A percentile compares a stretch with the other conserved stretches of the same genome.
These are phyloP conservation scores for Dipodascus geniculatus DNA, from an alignment of 805 yeast genomes.

Conservation along the genomic window DNA sequence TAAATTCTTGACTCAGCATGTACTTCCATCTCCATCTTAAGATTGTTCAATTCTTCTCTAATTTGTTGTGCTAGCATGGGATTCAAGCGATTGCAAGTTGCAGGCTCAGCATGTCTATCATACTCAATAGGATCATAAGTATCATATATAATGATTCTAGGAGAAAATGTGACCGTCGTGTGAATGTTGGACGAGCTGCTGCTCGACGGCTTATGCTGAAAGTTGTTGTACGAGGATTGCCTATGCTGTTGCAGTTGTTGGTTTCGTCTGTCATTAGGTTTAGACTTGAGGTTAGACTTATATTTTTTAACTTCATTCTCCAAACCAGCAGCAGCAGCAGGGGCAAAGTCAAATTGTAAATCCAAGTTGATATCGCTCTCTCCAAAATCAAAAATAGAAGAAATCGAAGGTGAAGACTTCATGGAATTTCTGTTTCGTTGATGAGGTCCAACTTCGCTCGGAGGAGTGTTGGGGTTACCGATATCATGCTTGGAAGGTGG, in stretches of 20 bases:
- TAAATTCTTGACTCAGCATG: conserved; percentile 69
- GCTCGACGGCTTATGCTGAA: neutral
- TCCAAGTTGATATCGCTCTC: conserved; percentile 4
- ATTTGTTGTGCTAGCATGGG: conserved; percentile 79
- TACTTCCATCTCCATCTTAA: conserved; percentile 72
- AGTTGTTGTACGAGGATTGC: neutral
- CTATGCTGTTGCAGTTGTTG: neutral
- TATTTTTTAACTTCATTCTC: neutral
- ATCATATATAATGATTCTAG: conserved; percentile 72
- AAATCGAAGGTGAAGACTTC: conserved; percentile 6
- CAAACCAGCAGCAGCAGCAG: conserved; percentile 1
- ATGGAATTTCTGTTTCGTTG: neutral
- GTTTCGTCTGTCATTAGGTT: neutral
- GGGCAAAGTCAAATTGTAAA: conserved; percentile 4
- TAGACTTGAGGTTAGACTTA: neutral
- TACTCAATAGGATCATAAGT: conserved; percentile 76
- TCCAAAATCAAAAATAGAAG: conserved; percentile 7
- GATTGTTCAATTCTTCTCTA: conserved; percentile 68
- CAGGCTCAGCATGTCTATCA: conserved; percentile 85
- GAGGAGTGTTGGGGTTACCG: neutral
- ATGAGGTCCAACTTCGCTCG: neutral
- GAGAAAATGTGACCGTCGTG: conserved; percentile 50
- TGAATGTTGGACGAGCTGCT: neutral
- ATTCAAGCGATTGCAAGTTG: conserved; percentile 85
- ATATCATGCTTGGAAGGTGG: neutral